A percentile compares a stretch with the other conserved stretches of the same genome.
Conservation (phyloP, 2,329 filamentous ascomycete species). For the Aspergillus clavatus region DNA sequence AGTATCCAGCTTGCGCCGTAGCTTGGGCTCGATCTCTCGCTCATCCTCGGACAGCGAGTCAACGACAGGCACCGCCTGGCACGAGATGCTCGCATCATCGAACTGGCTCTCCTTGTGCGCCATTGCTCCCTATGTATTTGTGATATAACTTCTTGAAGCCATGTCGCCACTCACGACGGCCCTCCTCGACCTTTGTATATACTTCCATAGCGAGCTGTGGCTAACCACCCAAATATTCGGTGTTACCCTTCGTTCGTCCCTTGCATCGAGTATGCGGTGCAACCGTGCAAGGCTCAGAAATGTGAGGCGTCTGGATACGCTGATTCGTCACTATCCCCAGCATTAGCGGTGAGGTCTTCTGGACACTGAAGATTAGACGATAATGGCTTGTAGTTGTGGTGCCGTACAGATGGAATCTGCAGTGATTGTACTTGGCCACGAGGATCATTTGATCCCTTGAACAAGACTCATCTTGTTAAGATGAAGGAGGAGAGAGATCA, state of each 20-base stretch:
- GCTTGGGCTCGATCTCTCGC: conserved; percentile 12
- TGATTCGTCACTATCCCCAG: not conserved
- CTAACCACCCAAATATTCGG: not conserved
- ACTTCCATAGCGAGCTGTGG: not conserved
- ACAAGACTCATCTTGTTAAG: no score
- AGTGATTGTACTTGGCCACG: no score
- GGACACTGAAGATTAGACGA: not conserved
- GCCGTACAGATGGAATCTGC: no score
- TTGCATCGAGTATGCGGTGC: not conserved
- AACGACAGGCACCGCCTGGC: not conserved
- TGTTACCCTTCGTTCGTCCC: not conserved
- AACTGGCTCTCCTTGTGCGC: not conserved
- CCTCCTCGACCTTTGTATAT: not conserved
- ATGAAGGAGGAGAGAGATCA: no score
- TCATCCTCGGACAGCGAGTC: conserved; percentile 1
- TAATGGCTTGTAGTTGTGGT: not conserved
- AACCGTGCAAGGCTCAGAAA: not conserved
- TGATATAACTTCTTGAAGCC: not conserved
- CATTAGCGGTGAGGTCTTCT: not conserved
- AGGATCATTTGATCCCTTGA: no score
- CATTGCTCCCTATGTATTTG: not conserved
- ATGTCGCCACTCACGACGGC: not conserved
- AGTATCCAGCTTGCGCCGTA: conserved; percentile 19
- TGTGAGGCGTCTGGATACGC: not conserved
- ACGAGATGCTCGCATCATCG: not conserved